A percentile compares a stretch with the other conserved stretches of the same genome.
phyloP scores from a whole-genome alignment of 2,329 filamentous ascomycete genomes.

The Fusarium falciforme region DNA sequence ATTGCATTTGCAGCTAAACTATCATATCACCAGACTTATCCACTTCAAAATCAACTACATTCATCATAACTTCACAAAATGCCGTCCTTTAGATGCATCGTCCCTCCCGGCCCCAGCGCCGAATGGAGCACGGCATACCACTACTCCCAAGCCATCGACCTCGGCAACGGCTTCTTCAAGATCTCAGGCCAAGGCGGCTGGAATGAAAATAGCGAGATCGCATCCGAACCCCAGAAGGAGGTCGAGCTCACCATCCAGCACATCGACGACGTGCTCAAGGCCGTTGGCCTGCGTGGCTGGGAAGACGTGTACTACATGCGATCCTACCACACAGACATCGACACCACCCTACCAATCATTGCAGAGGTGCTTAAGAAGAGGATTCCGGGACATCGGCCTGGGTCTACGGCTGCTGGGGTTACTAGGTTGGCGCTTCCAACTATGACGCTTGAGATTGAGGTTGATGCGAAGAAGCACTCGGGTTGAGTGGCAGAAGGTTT shows the following conservation, averaged over 20 bases:
- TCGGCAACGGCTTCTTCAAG: slow-evolving; percentile 39
- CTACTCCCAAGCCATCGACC: slow-evolving; percentile 41
- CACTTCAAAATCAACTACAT: not conserved
- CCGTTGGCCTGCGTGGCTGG: slow-evolving; percentile 39
- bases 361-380: slow-evolving; percentile 18
- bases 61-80: not conserved
- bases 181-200: slow-evolving; percentile 42
- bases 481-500: not conserved
- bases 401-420: slow-evolving; percentile 14
- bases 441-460: slow-evolving; percentile 40
- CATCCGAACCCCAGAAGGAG: slow-evolving; percentile 19
- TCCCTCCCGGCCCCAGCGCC: slow-evolving; percentile 10
- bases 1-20: not conserved
- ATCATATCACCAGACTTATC: not conserved
- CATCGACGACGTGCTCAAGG: slow-evolving; percentile 38
- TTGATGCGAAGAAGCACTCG: slow-evolving; percentile 27
- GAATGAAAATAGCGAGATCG: slow-evolving; percentile 27
- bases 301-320: slow-evolving; percentile 44
- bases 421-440: slow-evolving; percentile 28
- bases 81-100: slow-evolving; percentile 14
- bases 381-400: slow-evolving; percentile 26
- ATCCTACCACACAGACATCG: slow-evolving; percentile 39
- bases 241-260: slow-evolving; percentile 38
- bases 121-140: slow-evolving; percentile 20
- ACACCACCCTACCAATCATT: slow-evolving; percentile 14